Evolutionary conservation across 257 asterid species (phyloP).

Genomic region (Petunia axillaris): DNA sequence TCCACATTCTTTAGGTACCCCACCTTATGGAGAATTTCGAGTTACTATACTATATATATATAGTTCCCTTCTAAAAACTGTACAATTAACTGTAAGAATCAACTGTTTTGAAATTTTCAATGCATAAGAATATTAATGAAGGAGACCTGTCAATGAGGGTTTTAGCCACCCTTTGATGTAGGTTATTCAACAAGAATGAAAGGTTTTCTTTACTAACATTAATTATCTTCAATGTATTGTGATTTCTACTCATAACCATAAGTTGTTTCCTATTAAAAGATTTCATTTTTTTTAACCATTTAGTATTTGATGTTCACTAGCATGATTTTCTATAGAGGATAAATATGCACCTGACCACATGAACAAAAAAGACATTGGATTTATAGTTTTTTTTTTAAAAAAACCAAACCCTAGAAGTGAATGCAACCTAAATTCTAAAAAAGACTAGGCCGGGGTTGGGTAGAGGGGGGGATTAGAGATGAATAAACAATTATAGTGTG

Average conservation of each 20-base stretch:
- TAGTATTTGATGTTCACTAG: no score
- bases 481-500: constrained; percentile 35
- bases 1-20: constrained; percentile 34
- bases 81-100: constrained; percentile 38
- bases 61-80: neutral
- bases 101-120: constrained; percentile 25
- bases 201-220: neutral
- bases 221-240: neutral
- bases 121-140: constrained; percentile 37
- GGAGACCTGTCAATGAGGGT: constrained; percentile 37
- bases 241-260: neutral
- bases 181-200: neutral
- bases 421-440: constrained; percentile 13
- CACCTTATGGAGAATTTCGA: constrained; percentile 25
- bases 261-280: no score
- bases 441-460: neutral
- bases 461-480: neutral
- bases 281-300: no score
- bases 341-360: no score
- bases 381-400: neutral
- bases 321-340: no score
- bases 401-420: neutral
- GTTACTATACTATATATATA: no score
- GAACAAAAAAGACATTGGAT: no score
- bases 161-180: neutral